Percentiles rank a stretch among this genome's conserved stretches.
Conservation (phyloP, 352 stramenopile genomes). For the Globisporangium parvum region DNA sequence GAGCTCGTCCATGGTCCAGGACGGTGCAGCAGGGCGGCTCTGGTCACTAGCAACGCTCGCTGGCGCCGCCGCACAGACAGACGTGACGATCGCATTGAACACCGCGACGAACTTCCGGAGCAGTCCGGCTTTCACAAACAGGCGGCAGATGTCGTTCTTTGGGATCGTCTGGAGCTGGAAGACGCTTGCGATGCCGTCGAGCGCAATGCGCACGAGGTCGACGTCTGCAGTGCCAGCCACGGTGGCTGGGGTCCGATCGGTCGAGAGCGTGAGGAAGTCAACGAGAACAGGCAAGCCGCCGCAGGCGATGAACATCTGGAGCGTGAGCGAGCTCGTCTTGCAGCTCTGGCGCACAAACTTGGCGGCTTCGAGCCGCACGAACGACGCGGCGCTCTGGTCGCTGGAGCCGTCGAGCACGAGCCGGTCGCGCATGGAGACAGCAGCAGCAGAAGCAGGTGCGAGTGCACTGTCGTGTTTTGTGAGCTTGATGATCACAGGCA, state of each 20-base stretch:
- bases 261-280: conserved; percentile 64
- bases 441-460: conserved; percentile 1
- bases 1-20: conserved; percentile 62
- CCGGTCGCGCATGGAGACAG: conserved; percentile 20
- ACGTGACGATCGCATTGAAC: conserved; percentile 69
- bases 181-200: conserved; percentile 89
- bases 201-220: conserved; percentile 70
- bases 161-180: conserved; percentile 90
- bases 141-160: conserved; percentile 91
- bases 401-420: conserved; percentile 9
- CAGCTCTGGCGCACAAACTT: conserved; percentile 88
- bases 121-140: conserved; percentile 92
- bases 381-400: conserved; percentile 28
- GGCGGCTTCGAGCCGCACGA: conserved; percentile 79
- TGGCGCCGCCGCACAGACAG: conserved; percentile 20
- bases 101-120: conserved; percentile 85
- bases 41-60: too few species aligned
- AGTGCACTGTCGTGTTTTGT: conserved; percentile 42
- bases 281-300: conserved; percentile 83
- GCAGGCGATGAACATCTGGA: conserved; percentile 93
- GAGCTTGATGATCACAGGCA: conserved; percentile 90
- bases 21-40: too few species aligned
- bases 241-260: conserved; percentile 10
- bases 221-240: conserved; percentile 42
- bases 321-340: conserved; percentile 79